These are phyloP conservation scores for Saccharomycopsis selenospora DNA, from an alignment of 805 yeast genomes.

Conservation along the genomic window DNA sequence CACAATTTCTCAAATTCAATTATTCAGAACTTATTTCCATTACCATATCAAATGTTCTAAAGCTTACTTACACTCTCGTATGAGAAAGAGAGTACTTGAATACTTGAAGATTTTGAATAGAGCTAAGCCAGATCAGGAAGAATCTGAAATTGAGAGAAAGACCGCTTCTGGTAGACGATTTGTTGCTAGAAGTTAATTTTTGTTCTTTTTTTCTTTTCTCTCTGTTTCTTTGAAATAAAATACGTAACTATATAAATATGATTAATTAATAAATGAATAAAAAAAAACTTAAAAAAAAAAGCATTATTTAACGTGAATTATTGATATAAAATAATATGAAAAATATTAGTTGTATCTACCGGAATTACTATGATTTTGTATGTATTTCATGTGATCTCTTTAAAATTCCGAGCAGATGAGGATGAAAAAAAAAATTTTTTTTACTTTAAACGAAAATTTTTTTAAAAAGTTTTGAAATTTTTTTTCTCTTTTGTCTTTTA, in stretches of 20 bases:
- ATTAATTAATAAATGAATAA: too few species aligned
- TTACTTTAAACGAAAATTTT: neutral
- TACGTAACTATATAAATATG: too few species aligned
- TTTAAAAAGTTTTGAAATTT: neutral
- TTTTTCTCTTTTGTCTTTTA: neutral
- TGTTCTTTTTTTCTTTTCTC: neutral
- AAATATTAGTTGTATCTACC: too few species aligned
- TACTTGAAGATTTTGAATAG: conserved; percentile 92
- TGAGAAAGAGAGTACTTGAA: conserved; percentile 92
- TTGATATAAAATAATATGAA: too few species aligned
- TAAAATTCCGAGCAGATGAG: conserved; percentile 5
- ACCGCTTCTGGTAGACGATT: conserved; percentile 25
- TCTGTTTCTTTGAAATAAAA: too few species aligned
- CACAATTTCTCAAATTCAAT: conserved; percentile 83
- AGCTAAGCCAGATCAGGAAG: conserved; percentile 89
- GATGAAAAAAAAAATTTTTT: neutral
- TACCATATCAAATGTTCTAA: conserved; percentile 97
- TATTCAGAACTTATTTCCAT: conserved; percentile 95
- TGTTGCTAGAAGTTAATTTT: conserved; percentile 10
- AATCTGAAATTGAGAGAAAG: conserved; percentile 46
- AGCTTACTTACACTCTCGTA: conserved; percentile 96
- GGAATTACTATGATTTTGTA: too few species aligned
- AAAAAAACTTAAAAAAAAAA: too few species aligned
- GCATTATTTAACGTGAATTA: too few species aligned
- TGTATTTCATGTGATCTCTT: too few species aligned